phyloP scores from a whole-genome alignment of 129 eudicot genomes.

The Arctium lappa region DNA sequence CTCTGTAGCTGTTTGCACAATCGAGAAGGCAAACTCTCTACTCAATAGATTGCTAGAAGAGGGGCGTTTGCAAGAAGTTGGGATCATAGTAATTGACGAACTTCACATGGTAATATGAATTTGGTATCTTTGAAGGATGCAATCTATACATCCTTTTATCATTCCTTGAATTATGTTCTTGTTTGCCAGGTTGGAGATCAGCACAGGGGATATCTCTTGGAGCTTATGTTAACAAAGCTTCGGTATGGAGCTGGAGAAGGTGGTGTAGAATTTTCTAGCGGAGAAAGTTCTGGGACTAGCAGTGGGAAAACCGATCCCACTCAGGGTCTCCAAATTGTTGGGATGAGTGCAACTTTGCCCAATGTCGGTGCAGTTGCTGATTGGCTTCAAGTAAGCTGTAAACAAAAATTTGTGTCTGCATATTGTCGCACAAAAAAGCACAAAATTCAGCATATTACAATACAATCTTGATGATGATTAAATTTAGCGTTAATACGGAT shows the following conservation, averaged over 20 bases:
- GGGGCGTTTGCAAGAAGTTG: constrained; percentile 95
- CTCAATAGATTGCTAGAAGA: constrained; percentile 89
- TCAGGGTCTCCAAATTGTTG: constrained; percentile 88
- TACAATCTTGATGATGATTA: not conserved
- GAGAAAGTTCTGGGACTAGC: constrained; percentile 86
- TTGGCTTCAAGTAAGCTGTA: constrained; percentile 92
- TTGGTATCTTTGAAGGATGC: constrained; percentile 12
- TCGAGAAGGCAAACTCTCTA: constrained; percentile 94
- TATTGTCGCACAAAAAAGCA: not conserved
- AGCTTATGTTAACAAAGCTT: constrained; percentile 91
- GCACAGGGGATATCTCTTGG: constrained; percentile 92
- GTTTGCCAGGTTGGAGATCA: constrained; percentile 89
- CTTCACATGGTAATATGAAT: constrained; percentile 82
- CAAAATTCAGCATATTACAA: not conserved
- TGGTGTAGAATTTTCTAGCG: constrained; percentile 68
- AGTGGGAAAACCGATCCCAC: constrained; percentile 72
- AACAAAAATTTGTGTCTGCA: not conserved
- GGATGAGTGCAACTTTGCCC: constrained; percentile 99
- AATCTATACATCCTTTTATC: constrained; percentile 2
- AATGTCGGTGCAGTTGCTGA: constrained; percentile 98
- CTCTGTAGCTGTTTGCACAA: constrained; percentile 96
- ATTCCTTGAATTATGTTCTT: constrained; percentile 6
- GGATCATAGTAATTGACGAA: constrained; percentile 96
- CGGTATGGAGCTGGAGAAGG: constrained; percentile 98
- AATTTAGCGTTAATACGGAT: not conserved